A percentile compares a stretch with the other conserved stretches of the same genome.
Evolutionary conservation across 441 rosid genomes (phyloP).

Genomic region (Macaranga tanarius): DNA sequence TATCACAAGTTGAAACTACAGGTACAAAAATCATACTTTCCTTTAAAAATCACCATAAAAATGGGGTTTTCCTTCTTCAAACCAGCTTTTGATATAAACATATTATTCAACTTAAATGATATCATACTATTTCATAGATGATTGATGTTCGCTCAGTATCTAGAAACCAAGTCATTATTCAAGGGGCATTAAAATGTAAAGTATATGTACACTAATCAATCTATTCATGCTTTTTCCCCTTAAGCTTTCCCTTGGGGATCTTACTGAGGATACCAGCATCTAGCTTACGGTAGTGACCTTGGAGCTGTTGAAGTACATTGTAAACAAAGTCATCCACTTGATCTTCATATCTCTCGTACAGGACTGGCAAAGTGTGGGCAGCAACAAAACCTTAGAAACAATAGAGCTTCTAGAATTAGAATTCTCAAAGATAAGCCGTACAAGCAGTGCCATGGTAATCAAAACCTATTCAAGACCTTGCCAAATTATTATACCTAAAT

Average conservation of each 20-base stretch:
- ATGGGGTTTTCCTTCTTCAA: too few relatives aligned
- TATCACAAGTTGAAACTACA: too few relatives aligned
- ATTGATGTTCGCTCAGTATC: not conserved
- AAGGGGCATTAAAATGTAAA: not conserved
- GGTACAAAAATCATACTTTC: too few relatives aligned
- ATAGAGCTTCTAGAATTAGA: not conserved
- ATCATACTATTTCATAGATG: not conserved
- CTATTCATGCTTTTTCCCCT: slow-evolving; percentile 69
- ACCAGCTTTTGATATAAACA: not conserved
- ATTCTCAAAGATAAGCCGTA: not conserved
- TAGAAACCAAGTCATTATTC: not conserved
- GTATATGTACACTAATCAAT: not conserved
- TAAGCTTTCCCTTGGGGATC: slow-evolving; percentile 64
- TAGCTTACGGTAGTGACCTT: slow-evolving; percentile 54
- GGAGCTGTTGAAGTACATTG: slow-evolving; percentile 58
- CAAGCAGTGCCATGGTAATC: not conserved
- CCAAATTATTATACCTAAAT: not conserved
- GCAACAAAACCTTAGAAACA: slow-evolving; percentile 69
- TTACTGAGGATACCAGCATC: slow-evolving; percentile 58
- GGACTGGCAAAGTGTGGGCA: slow-evolving; percentile 84
- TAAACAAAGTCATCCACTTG: slow-evolving; percentile 62
- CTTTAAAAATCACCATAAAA: too few relatives aligned
- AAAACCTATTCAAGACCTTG: not conserved
- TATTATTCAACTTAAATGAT: not conserved
- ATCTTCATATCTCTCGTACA: slow-evolving; percentile 81